Base-by-base conservation (phyloP, 441 rosid species). In the Corymbia calophylla region DNA sequence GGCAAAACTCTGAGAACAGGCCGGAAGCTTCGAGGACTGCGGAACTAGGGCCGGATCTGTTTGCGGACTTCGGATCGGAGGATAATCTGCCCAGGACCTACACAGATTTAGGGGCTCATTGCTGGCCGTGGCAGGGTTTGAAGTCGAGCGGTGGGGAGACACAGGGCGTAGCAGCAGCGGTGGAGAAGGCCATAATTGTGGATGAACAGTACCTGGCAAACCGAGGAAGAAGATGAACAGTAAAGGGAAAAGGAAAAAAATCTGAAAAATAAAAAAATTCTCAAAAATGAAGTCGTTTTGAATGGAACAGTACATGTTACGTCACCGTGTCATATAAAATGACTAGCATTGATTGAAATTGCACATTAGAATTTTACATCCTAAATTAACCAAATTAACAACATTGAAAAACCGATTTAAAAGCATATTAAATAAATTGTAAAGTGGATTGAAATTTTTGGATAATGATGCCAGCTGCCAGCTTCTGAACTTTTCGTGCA, bases 241-340 rank as follows among this genome's bases (percentile, higher is more conserved):
- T 27, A 60, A 12, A 60, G 12, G 16, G 0, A 60, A 11, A 58
- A 58, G 11, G n/a, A 10, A n/a, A n/a, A n/a, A n/a, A n/a, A n/a
- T n/a, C n/a, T n/a, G 23, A 25, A 25, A 60, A 60, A 3, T 0
- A n/a, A 15, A 64, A 60, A n/a, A 15, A n/a, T 56, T 7, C 11
- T 56, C 27, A 21, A n/a, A n/a, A 7, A n/a, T 64, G 21, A 64
- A 5, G 1, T 64, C 17, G 4, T 14, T 62, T 62, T 29, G 8
- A 29, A 12, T 2, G 32, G 17, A 62, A 17, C 1, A 29, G 70
- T 64, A n/a, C 18, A n/a, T n/a, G 4, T 64, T 14, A n/a, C 9
- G n/a, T 64, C 0, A 5, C 9, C 0, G 0, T 6, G 5, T 7
- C 1, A 64, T 7, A 0, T 64, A 7, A 15, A 64, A 64, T 14